Base-by-base conservation (phyloP, 1,139 yeast genomes). In the Yamadazyma taylorii region DNA sequence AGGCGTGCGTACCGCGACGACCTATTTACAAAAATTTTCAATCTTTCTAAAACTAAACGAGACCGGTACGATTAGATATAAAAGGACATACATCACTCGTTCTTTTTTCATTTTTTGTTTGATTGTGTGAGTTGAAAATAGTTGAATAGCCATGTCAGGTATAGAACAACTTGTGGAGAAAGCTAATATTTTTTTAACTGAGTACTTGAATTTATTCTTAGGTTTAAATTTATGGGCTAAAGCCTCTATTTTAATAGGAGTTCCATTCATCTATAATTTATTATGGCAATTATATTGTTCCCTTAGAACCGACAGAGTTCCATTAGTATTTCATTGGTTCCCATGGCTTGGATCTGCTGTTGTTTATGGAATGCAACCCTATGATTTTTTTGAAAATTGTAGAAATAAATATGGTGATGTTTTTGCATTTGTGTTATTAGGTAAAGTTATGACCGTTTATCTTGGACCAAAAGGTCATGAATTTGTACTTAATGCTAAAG, bases 381-480 rank as follows among this genome's bases (percentile, higher is more conserved):
- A 90, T 59, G 87, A 79, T 41, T 92, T 92, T 61, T 94, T 92
- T 54, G 84, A 78, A 49, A 68, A 73, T 34, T 85, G 92, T 61
- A 85, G 89, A 51, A 58, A 71, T 47, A 83, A 87, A 60, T 79
- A 90, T 56, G 98, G 98, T 47, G 97, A 92, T 60, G 86, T 87
- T 38, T 92, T 89, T 58, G 81, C 97, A 15, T 92, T 90, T 58
- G 78, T 89, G 46, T 63, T 94, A 60, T 74, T 92, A 52, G 98
- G 98, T 41, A 85, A 80, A 56, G 85, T 82, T 34, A 89, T 92
- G 96, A 90, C 97, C 8, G 98, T 92, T 39, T 89, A 88, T 60
- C 70, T 92, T 53, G 98, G 98, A 34, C 97, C 97, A 50, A 86
- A 87, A 65, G 98, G 98, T 47, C 97, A 94, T 62, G 98, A 92